Evolutionary conservation across 768 basidiomycete species (phyloP).

Genomic region (Cyclocybe cylindracea): DNA sequence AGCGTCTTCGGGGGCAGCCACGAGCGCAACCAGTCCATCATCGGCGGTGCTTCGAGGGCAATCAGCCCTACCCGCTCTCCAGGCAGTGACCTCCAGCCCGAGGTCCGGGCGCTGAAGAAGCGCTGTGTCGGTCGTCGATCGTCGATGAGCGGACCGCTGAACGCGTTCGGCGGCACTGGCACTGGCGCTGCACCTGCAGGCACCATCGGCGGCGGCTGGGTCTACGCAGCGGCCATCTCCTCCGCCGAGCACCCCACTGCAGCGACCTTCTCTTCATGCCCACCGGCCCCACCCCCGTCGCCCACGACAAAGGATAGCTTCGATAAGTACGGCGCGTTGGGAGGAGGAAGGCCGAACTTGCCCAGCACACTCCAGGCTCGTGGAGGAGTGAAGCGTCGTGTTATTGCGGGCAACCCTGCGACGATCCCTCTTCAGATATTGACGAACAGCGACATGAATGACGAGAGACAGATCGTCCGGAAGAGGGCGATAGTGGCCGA

Average conservation of each 20-base stretch:
- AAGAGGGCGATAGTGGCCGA: slow-evolving; percentile 2
- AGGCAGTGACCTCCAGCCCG: slow-evolving; percentile 3
- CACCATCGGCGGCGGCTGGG: slow-evolving; percentile 38
- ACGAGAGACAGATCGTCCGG: slow-evolving; percentile 8
- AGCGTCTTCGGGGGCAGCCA: slow-evolving; percentile 3
- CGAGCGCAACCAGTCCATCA: too few species aligned
- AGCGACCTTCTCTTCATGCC: slow-evolving; percentile 10
- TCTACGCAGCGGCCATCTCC: slow-evolving; percentile 51
- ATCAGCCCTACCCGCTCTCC: not conserved
- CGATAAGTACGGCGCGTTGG: not conserved
- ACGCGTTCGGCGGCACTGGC: too few species aligned
- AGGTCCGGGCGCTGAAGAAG: slow-evolving; percentile 50
- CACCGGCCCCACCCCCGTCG: slow-evolving; percentile 16
- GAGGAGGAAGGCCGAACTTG: slow-evolving; percentile 1
- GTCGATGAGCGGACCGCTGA: slow-evolving; percentile 37
- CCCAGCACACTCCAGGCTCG: not conserved
- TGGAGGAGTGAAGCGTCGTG: slow-evolving; percentile 11
- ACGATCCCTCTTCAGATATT: slow-evolving; percentile 15
- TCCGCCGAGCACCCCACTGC: slow-evolving; percentile 32
- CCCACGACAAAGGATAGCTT: slow-evolving; percentile 5
- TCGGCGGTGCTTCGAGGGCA: slow-evolving; percentile 2
- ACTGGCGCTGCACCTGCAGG: slow-evolving; percentile 8
- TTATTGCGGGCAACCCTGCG: slow-evolving; percentile 13
- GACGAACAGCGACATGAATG: slow-evolving; percentile 4
- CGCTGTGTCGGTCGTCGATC: slow-evolving; percentile 55